phyloP scores from a whole-genome alignment of 192 early-diverging fungal species.

The Umbelopsis sp. region DNA sequence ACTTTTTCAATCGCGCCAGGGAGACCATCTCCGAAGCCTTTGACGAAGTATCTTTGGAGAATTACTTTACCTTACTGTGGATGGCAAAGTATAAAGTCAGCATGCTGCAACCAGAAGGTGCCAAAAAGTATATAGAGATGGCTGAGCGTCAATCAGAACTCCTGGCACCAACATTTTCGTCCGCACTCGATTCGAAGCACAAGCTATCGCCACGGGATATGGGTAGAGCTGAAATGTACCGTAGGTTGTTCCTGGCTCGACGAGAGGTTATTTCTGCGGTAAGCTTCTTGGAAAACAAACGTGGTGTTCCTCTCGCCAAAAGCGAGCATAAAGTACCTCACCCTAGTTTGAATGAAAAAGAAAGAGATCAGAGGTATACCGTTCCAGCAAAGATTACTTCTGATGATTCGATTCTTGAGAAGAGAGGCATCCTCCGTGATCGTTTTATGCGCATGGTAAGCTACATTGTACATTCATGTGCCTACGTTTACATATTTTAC shows the following conservation, averaged over 20 bases:
- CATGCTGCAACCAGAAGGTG: slow-evolving; percentile 9
- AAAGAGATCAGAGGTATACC: background rate
- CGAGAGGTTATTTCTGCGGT: background rate
- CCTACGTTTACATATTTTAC: background rate
- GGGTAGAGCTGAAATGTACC: slow-evolving; percentile 20
- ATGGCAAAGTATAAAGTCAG: slow-evolving; percentile 23
- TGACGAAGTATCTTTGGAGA: slow-evolving; percentile 24
- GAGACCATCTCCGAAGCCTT: background rate
- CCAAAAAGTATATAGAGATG: slow-evolving; percentile 26
- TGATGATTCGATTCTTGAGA: background rate
- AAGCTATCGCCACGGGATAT: background rate
- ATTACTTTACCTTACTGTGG: background rate
- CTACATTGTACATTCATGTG: background rate
- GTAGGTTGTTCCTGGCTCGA: slow-evolving; percentile 16
- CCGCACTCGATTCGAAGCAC: background rate
- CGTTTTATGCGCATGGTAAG: slow-evolving; percentile 5
- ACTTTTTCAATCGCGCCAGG: slow-evolving; percentile 22
- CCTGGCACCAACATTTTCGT: background rate
- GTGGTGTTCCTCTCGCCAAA: background rate
- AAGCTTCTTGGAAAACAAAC: slow-evolving; percentile 22
- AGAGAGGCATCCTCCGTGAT: slow-evolving; percentile 9
- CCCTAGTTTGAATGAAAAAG: background rate
- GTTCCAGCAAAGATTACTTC: background rate
- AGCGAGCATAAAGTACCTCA: background rate
- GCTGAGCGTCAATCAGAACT: slow-evolving; percentile 21